phyloP scores from a whole-genome alignment of 345 rosid genomes.

The Noccaea bulbosa region DNA sequence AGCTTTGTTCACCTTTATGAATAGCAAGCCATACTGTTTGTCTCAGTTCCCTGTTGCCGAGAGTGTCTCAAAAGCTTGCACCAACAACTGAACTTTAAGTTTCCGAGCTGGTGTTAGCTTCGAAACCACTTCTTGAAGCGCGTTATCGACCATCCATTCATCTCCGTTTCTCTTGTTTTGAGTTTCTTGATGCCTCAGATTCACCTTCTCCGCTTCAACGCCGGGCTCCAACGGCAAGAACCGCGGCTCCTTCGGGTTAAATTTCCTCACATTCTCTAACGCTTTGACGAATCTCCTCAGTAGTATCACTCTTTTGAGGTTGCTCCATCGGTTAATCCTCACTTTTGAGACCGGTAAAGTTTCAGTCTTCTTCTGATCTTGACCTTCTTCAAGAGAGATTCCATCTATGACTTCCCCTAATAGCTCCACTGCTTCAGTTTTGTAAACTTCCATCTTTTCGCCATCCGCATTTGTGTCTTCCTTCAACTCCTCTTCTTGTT shows the following conservation, averaged over 20 bases:
- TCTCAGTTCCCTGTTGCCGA: conserved; percentile 53
- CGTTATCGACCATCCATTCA: conserved; percentile 91
- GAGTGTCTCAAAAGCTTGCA: conserved; percentile 88
- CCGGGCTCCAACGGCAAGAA: conserved; percentile 51
- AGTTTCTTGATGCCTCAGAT: conserved; percentile 63
- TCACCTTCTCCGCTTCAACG: conserved; percentile 65
- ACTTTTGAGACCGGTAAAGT: conserved; percentile 42
- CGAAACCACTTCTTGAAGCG: conserved; percentile 79
- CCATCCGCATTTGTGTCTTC: conserved; percentile 38
- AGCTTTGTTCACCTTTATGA: conserved; percentile 42
- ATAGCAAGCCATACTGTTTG: conserved; percentile 27
- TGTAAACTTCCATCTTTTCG: conserved; percentile 47
- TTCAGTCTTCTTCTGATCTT: conserved; percentile 46
- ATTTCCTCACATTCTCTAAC: conserved; percentile 64
- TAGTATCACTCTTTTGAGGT: conserved; percentile 68
- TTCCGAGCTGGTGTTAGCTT: conserved; percentile 79
- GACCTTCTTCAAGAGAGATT: conserved; percentile 63
- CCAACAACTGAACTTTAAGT: conserved; percentile 77
- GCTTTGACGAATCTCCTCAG: conserved; percentile 80
- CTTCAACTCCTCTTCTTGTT: conserved; percentile 33
- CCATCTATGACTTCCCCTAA: conserved; percentile 89
- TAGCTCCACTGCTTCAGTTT: conserved; percentile 75
- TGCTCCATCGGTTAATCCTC: conserved; percentile 66
- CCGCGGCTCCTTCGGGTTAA: conserved; percentile 57
- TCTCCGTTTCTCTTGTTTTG: conserved; percentile 67